Evolutionary conservation across 176 grass and related monocot genomes (phyloP).

Genomic region (Chloris gayana): DNA sequence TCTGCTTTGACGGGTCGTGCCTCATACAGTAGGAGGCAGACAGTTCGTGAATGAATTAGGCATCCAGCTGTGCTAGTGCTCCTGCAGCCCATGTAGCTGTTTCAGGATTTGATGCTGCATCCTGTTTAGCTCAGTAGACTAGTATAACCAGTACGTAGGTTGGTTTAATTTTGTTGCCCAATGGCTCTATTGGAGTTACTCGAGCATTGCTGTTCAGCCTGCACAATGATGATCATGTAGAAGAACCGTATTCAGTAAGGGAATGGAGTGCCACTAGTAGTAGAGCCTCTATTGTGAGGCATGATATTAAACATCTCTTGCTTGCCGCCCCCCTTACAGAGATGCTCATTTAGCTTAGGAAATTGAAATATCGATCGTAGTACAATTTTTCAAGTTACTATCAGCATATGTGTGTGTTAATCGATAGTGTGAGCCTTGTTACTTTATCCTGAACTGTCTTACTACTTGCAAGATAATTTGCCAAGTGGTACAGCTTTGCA

Average conservation of each 20-base stretch:
- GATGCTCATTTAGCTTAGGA: background rate
- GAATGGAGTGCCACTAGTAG: background rate
- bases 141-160: background rate
- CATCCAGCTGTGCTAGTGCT: conserved; percentile 1
- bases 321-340: background rate
- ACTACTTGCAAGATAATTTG: background rate
- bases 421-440: background rate
- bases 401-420: background rate
- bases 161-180: background rate
- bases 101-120: background rate
- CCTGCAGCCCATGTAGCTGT: background rate
- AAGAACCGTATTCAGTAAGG: too few relatives aligned
- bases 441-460: background rate
- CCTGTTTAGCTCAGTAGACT: background rate
- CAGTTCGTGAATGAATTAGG: background rate
- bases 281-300: background rate
- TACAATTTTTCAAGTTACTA: background rate
- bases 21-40: background rate
- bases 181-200: background rate
- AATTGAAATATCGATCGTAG: too few relatives aligned
- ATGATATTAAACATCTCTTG: background rate
- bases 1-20: background rate
- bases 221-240: too few relatives aligned
- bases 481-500: background rate
- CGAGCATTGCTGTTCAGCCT: background rate